A percentile compares a stretch with the other conserved stretches of the same genome.
Conservation (phyloP, 1,284 basidiomycete species). For the Ustilago tritici region DNA sequence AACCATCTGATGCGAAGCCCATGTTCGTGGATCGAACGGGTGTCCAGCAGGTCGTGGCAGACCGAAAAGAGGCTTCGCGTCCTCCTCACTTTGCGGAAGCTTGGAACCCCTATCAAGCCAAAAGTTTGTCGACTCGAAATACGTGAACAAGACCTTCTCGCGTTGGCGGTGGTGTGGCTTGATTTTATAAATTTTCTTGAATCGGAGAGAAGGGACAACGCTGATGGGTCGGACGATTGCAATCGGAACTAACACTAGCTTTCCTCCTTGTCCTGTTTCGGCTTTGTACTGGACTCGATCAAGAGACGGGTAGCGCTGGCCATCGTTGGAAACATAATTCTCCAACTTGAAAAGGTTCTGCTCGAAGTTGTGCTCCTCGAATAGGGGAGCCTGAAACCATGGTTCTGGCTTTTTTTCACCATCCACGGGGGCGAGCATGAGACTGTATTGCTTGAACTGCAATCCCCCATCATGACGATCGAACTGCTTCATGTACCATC, state of each 20-base stretch:
- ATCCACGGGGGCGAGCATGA: background rate
- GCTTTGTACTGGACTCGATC: constrained; percentile 8
- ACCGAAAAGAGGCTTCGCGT: background rate
- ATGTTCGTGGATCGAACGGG: background rate
- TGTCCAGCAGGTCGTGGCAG: background rate
- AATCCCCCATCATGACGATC: background rate
- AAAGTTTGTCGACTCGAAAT: background rate
- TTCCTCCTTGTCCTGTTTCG: no score
- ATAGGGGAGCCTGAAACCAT: constrained; percentile 19
- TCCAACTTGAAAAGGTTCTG: no score
- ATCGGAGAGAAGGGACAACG: background rate
- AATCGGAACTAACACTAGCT: background rate
- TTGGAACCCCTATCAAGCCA: background rate
- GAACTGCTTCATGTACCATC: background rate
- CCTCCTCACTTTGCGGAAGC: no score
- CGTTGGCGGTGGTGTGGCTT: rapidly evolving
- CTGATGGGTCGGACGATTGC: constrained; percentile 16
- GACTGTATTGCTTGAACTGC: background rate
- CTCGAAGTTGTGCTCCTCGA: background rate
- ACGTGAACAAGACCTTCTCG: background rate
- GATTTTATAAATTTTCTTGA: background rate
- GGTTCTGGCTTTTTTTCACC: background rate
- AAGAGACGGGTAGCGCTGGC: background rate
- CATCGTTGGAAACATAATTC: background rate
- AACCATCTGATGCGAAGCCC: background rate